Percentiles rank a stretch among this genome's conserved stretches.
phyloP scores from a whole-genome alignment of 371 early-diverging fungal genomes.

The Rhizopus microsporus region DNA sequence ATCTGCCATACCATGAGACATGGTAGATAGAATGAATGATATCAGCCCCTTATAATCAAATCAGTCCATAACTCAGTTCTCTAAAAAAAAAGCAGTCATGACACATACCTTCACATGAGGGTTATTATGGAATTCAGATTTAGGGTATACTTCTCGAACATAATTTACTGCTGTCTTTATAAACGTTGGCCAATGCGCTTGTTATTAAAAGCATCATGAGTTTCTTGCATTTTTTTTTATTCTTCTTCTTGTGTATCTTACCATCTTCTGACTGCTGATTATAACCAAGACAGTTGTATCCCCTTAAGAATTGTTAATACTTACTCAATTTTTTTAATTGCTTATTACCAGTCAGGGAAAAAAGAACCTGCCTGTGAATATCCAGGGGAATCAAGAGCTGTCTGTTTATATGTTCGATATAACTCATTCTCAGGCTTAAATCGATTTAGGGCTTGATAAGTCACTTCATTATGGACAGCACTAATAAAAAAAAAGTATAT shows the following conservation, averaged over 20 bases:
- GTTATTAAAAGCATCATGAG: not conserved
- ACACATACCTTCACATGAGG: conserved; percentile 32
- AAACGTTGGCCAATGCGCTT: conserved; percentile 89
- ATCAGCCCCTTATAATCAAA: conserved; percentile 52
- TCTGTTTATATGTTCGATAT: conserved; percentile 30
- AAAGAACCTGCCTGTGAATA: conserved; percentile 78
- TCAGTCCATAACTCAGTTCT: no score
- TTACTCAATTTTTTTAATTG: not conserved
- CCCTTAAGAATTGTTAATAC: conserved; percentile 34
- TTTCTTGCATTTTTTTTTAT: not conserved
- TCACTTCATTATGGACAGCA: conserved; percentile 50
- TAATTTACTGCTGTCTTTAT: conserved; percentile 65
- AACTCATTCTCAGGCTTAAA: conserved; percentile 23
- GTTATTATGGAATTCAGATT: conserved; percentile 15
- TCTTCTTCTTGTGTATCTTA: conserved; percentile 14
- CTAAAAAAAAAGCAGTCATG: no score
- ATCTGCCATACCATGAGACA: conserved; percentile 85
- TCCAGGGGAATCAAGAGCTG: conserved; percentile 49
- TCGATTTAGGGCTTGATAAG: conserved; percentile 37
- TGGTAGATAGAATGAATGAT: conserved; percentile 78
- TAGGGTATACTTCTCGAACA: conserved; percentile 48
- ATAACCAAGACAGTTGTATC: conserved; percentile 57
- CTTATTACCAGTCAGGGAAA: conserved; percentile 83
- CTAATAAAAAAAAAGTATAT: conserved; percentile 16
- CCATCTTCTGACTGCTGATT: conserved; percentile 56